Conservation (phyloP, 202 grass and related monocot species). For the Thinopyrum obtusiflorum region DNA sequence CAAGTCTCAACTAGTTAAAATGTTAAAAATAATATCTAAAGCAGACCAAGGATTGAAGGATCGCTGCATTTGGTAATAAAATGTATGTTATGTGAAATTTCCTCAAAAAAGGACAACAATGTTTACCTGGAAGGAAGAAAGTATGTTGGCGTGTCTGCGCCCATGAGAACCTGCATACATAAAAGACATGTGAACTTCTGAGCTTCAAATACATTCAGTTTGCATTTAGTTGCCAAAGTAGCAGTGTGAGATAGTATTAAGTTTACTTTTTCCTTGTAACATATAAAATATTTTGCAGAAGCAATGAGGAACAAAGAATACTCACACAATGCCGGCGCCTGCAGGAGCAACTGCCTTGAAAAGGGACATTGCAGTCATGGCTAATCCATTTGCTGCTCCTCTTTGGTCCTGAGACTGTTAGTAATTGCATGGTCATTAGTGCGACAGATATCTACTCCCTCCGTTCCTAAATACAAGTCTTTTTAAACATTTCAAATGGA, state of each 20-base stretch:
- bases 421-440: neutral
- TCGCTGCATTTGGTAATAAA: neutral
- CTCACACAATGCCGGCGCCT: slow-evolving; percentile 71
- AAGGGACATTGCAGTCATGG: slow-evolving; percentile 74
- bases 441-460: neutral
- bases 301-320: neutral
- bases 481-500: too few relatives aligned
- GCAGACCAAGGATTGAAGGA: neutral
- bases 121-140: slow-evolving; percentile 70
- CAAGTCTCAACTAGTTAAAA: too few relatives aligned
- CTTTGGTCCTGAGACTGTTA: slow-evolving; percentile 83
- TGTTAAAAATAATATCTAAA: too few relatives aligned
- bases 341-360: slow-evolving; percentile 79
- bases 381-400: slow-evolving; percentile 86
- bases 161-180: slow-evolving; percentile 79
- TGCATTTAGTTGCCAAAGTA: neutral
- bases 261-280: too few relatives aligned
- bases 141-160: slow-evolving; percentile 72
- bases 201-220: slow-evolving; percentile 2
- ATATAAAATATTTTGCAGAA: neutral
- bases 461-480: too few relatives aligned
- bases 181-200: neutral
- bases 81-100: neutral
- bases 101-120: neutral
- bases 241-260: neutral